These are phyloP conservation scores for Mariannaea elegans DNA, from an alignment of 2,329 filamentous ascomycete species.

Conservation along the genomic window DNA sequence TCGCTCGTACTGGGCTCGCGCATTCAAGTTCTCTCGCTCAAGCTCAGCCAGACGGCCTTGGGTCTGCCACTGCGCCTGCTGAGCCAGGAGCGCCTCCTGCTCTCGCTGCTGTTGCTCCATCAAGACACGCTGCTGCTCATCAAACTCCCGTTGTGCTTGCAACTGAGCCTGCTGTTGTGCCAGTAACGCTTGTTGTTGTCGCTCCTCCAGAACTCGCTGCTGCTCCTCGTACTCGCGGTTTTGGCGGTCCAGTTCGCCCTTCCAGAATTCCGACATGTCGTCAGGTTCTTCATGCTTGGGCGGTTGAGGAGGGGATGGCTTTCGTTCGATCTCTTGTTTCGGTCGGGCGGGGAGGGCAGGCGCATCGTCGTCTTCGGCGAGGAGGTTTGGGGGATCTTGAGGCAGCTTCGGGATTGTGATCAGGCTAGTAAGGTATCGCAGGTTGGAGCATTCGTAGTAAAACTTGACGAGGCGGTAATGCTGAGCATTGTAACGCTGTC, in stretches of 20 bases:
- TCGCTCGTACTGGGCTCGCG: conserved; percentile 93
- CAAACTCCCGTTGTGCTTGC: conserved; percentile 93
- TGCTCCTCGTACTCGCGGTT: conserved; percentile 96
- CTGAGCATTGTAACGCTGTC: conserved; percentile 90
- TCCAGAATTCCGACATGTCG: conserved; percentile 98
- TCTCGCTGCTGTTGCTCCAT: conserved; percentile 90
- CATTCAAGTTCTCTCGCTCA: conserved; percentile 93
- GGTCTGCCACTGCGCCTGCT: conserved; percentile 93
- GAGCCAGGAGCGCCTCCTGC: conserved; percentile 86
- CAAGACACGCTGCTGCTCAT: conserved; percentile 89
- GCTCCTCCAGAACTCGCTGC: conserved; percentile 86
- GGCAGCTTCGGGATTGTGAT: conserved; percentile 97
- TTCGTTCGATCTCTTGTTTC: conserved; percentile 75
- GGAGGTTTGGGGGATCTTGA: conserved; percentile 89
- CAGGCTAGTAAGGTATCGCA: conserved; percentile 93
- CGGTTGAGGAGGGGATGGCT: conserved; percentile 74
- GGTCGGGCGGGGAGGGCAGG: conserved; percentile 84
- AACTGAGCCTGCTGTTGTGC: conserved; percentile 84
- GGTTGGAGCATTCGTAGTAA: conserved; percentile 98
- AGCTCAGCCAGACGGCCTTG: conserved; percentile 95
- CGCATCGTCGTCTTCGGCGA: conserved; percentile 84
- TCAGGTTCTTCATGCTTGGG: conserved; percentile 83
- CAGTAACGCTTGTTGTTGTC: conserved; percentile 82
- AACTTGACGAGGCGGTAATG: conserved; percentile 97
- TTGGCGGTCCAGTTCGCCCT: conserved; percentile 87